Evolutionary conservation across 768 basidiomycete genomes (phyloP), one percentile per base, ranked within the genome.

Genomic region (Panellus pusillus): DNA sequence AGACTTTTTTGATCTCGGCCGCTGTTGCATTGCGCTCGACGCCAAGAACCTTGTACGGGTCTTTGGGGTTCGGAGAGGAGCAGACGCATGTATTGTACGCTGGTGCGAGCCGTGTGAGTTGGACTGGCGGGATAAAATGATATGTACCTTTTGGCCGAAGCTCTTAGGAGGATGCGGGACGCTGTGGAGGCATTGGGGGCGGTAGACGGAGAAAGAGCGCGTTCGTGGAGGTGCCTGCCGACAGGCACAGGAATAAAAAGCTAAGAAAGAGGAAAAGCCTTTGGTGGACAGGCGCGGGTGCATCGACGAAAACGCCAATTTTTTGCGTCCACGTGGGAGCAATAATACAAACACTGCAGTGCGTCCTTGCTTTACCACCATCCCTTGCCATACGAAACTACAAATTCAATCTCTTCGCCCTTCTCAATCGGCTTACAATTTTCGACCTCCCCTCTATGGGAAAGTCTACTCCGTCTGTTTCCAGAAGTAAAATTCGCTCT

Each of bases 1-100:
- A 99, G 2, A 82, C 81, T 74, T 98, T 98, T 83, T 99, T 99
- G 65, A 99, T 98, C 61, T 98, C 93, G 18, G 87, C 82, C 24
- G 84, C 69, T 18, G 84, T 78, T 42, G 96, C 90, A 70, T 93
- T 92, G 62, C 84, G 84, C 63, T 79, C 79, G 8, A 98, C 87
- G 20, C 97, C 96, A 9, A 99, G 73, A n/a, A 92, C 87, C 28
- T 87, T 71, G 70, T 99, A 99, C 2, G 97, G 97, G 68, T 92
- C 87, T 70, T 90, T 95, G 15, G 80, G 8, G 81, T 79, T 24
- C 76, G 74, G 50, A 72, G 69, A 18, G 79, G 71, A 19, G 76
- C 64, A 20, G 92, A 84, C 7, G 86, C 76, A 73, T 96, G 93
- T 64, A 97, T 81, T 13, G 75, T 62, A 61, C 92, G 89, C 91